Conservation (phyloP, 2,329 filamentous ascomycete genomes). For the Ophiosphaerella herpotricha region DNA sequence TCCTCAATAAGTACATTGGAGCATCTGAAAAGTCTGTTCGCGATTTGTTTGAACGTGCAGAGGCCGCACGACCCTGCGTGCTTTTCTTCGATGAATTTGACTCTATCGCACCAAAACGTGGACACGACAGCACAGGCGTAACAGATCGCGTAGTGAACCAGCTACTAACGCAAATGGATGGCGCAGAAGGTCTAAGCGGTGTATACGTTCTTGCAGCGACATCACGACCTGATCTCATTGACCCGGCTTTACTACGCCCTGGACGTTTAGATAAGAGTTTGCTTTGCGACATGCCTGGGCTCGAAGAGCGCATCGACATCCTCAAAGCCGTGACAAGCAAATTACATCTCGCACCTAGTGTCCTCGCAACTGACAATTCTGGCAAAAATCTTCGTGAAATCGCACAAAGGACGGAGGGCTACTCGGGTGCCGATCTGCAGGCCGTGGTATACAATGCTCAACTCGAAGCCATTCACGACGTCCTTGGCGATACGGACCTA, state of each 20-base stretch:
- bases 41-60: conserved; percentile 90
- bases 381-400: conserved; percentile 66
- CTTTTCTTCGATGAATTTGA: conserved; percentile 99
- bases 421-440: conserved; percentile 92
- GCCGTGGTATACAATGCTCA: conserved; percentile 96
- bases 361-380: conserved; percentile 53
- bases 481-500: conserved; percentile 66
- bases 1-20: conserved; percentile 98
- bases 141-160: conserved; percentile 98
- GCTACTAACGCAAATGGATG: conserved; percentile 97
- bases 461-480: conserved; percentile 93
- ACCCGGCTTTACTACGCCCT: conserved; percentile 87
- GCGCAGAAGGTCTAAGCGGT: conserved; percentile 89
- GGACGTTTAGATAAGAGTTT: conserved; percentile 92
- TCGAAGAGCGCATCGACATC: conserved; percentile 85
- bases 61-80: conserved; percentile 88
- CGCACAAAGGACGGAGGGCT: conserved; percentile 80
- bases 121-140: conserved; percentile 96
- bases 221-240: conserved; percentile 89
- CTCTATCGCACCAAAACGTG: conserved; percentile 94
- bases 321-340: conserved; percentile 82
- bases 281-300: conserved; percentile 83
- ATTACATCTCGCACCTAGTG: conserved; percentile 70
- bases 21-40: conserved; percentile 95
- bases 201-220: conserved; percentile 97